Percentiles rank a stretch among this genome's conserved stretches.
Evolutionary conservation across 345 rosid genomes (phyloP).

Genomic region (Mangifera indica): DNA sequence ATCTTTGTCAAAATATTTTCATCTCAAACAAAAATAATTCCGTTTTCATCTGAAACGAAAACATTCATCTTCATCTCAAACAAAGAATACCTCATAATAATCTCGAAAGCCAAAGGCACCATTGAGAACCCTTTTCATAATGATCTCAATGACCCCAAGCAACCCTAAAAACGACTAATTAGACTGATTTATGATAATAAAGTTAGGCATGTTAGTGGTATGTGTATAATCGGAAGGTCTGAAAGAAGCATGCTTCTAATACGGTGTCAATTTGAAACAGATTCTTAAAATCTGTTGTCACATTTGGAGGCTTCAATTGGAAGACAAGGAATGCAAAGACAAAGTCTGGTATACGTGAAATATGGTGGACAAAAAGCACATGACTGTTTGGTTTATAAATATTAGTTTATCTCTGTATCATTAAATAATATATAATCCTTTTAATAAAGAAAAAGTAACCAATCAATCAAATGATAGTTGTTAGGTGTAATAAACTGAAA

Average conservation of each 20-base stretch:
- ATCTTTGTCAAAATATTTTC: too few species aligned
- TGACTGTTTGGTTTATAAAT: background rate
- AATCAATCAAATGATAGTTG: conserved; percentile 12
- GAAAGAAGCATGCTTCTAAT: background rate
- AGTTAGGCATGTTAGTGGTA: background rate
- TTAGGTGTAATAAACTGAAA: conserved; percentile 18
- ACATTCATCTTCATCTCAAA: background rate
- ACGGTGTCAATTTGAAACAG: background rate
- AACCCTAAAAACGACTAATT: too few species aligned
- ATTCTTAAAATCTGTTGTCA: background rate
- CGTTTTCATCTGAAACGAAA: too few species aligned
- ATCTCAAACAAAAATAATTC: too few species aligned
- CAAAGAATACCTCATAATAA: too few species aligned
- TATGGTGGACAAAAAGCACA: background rate
- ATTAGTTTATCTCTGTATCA: background rate
- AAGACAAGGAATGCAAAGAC: background rate
- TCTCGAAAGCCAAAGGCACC: too few species aligned
- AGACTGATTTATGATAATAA: background rate
- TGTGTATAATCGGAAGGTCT: background rate
- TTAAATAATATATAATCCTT: background rate
- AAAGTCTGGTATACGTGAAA: background rate
- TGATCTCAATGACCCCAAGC: too few species aligned
- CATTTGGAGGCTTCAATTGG: background rate
- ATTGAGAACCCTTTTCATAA: too few species aligned
- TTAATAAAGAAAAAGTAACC: background rate